Evolutionary conservation across 352 stramenopile species (phyloP), one percentile per base, ranked within the genome.

Genomic region (Phytophthora citrophthora): DNA sequence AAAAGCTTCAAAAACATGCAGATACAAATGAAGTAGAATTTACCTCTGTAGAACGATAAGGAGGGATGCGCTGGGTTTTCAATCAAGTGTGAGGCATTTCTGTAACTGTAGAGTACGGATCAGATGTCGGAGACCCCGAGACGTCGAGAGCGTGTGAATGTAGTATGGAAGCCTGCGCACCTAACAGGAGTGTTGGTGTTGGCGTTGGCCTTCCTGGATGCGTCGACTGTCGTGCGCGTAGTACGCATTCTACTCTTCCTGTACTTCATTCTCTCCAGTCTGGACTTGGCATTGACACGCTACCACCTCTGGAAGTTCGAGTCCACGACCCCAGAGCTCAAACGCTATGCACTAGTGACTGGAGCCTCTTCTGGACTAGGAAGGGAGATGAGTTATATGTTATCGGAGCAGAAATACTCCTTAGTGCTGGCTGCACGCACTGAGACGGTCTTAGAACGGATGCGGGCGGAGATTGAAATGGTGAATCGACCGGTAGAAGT

Each of bases 331-430:
- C 82, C 82, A 12, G 61, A 81, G 58, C 65, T 72, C 20, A 83
- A 88, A 61, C 77, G 70, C 11, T 93, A 79, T 39, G 85, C 79
- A 16, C 49, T 95, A 29, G 64, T 96, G 34, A 96, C 87, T 0
- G 90, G 90, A 16, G 89, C 90, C 7, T 86, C 84, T 0, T 74
- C 73, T 0, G 90, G 90, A 0, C 72, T 97, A 18, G 90, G 90
- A 1, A 64, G 72, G 12, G 89, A 93, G 60, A 92, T 92, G 65
- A 86, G 87, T 45, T 94, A 88, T 63, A 46, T 86, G 46, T 74
- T 97, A 20, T 86, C 85, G 0, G 83, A 94, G 68, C 76, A 91
- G 63, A 86, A 91, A 47, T 93, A 89, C 70, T 91, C 85, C 49
- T 64, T 97, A 0, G 66, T 97, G 26, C 49, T 96, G 11, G 76